These are phyloP conservation scores for Cladobotryum protrusum DNA, from an alignment of 2,329 filamentous ascomycete genomes.

Conservation along the genomic window DNA sequence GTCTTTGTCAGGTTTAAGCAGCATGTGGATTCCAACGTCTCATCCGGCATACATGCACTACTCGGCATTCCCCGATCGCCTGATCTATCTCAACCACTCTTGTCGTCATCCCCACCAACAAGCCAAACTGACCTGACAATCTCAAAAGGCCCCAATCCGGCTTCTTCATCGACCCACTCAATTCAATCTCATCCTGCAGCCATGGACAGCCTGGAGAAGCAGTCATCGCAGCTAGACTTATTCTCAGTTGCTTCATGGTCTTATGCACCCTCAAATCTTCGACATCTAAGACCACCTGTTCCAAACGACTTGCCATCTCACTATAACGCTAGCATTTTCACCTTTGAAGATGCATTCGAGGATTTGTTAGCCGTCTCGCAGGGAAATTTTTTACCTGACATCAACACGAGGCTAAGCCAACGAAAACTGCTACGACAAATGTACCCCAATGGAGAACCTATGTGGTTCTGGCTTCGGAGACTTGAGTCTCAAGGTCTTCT, in stretches of 20 bases:
- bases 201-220: constrained; percentile 4
- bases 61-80: constrained; percentile 10
- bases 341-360: constrained; percentile 53
- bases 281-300: constrained; percentile 39
- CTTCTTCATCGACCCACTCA: too few species aligned
- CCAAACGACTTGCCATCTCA: constrained; percentile 38
- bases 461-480: constrained; percentile 35
- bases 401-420: constrained; percentile 29
- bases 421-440: constrained; percentile 32
- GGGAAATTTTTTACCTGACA: constrained; percentile 35
- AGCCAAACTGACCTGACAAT: constrained; percentile 1
- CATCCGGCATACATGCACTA: constrained; percentile 18
- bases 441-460: constrained; percentile 35
- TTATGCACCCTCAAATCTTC: constrained; percentile 32
- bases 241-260: constrained; percentile 19
- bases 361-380: constrained; percentile 47
- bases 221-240: constrained; percentile 12
- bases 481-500: constrained; percentile 32
- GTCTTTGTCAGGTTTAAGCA: constrained; percentile 15
- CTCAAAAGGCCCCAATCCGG: background rate
- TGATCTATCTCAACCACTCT: constrained; percentile 10
- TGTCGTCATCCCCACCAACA: constrained; percentile 11
- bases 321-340: constrained; percentile 35
- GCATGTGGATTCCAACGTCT: constrained; percentile 33
- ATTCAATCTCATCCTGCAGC: background rate